Evolutionary conservation across 1,139 yeast species (phyloP), one percentile per base, ranked within the genome.

Genomic region (Pichia sp.): DNA sequence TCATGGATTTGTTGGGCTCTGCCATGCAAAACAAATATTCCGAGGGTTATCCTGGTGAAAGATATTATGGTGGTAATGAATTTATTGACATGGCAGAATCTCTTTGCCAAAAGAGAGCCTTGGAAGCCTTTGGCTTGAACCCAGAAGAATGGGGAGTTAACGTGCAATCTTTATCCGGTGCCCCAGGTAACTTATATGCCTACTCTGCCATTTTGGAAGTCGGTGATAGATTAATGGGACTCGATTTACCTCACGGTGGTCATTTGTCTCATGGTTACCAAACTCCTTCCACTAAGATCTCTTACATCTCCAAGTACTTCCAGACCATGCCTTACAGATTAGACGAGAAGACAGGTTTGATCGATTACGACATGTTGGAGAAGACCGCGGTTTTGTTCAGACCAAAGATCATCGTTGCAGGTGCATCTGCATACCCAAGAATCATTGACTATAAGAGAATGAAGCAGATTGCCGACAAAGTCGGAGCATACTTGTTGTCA

Each of bases 301-400:
- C 97, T 63, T 95, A 92, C 64, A 95, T 93, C 61, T 90, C 97
- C 58, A 92, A 95, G 62, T 93, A 93, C 75, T 93, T 93, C 72
- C 96, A 92, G 76, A 92, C 98, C 61, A 91, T 93, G 97, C 99
- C 99, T 54, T 93, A 93, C 80, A 85, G 97, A 70, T 91, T 93
- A 59, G 82, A 93, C 71, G 85, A 87, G 72, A 83, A 80, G 61
- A 93, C 98, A 60, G 98, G 98, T 59, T 76, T 91, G 67, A 92
- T 93, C 68, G 98, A 93, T 76, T 93, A 90, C 75, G 98, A 93
- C 70, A 87, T 85, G 78, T 82, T 93, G 70, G 97, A 88, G 74
- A 83, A 87, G 74, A 90, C 92, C 63, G 96, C 97, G 50, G 72
- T 83, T 58, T 78, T 93, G 68, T 93, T 83, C 82, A 86, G 98